Evolutionary conservation across 495 filamentous ascomycete species (phyloP), one percentile per base, ranked within the genome.

Genomic region (Talaromyces thailandensis): DNA sequence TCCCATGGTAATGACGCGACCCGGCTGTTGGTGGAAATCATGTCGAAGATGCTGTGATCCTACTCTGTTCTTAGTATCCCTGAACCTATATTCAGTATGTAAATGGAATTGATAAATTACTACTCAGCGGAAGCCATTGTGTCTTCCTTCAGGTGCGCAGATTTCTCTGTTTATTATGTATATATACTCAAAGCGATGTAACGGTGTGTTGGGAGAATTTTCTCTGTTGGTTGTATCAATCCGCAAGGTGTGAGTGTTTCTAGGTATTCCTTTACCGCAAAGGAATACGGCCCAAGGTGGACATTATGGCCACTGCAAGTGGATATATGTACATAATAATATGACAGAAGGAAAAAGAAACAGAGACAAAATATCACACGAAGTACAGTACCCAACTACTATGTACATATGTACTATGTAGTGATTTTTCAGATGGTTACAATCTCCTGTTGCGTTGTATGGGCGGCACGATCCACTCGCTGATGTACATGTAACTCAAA

Each of bases 11-110:
- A 55, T 14, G 51, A 18, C 5, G 24, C 51, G 23, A 23, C 21
- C 51, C 51, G 23, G 9, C 26, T 55, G 24, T 55, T 55, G 51
- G 51, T 55, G 51, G 51, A 55, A 28, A 55, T 55, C 51, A 55
- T 55, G 26, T 55, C 26, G 23, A 12, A n/a, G 21, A 23, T 50
- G 45, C 5, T 3, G 51, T 23, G 23, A 26, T 29, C 23, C 26
- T 28, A 26, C 21, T 24, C 23, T 55, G 51, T 55, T 6, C 26
- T 55, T 55, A 25, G 23, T 55, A 28, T 18, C n/a, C n/a, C n/a
- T 23, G 12, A 14, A 16, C 16, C 48, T 52, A 11, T 52, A 11
- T 55, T 55, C 51, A 14, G 16, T 21, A 48, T 40, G 2, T 18
- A 2, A 48, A 0, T 16, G 37, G 37, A 14, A n/a, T 48, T 48